Evolutionary conservation across 768 basidiomycete species (phyloP).

Genomic region (Royoungia palumana): DNA sequence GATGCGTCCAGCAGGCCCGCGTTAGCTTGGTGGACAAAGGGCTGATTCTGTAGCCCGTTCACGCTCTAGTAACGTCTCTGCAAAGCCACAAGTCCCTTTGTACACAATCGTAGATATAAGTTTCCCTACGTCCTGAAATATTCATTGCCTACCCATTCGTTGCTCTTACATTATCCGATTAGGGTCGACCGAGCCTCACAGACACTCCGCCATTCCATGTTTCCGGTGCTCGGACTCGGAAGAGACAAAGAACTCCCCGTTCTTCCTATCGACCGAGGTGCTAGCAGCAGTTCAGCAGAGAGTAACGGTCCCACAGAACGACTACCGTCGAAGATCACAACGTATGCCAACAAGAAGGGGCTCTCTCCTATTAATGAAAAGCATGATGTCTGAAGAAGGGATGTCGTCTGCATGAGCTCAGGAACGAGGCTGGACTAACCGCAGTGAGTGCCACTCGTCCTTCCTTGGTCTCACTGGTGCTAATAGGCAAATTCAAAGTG

Average conservation of each 20-base stretch:
- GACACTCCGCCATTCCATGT: conserved; percentile 3
- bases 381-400: conserved; percentile 16
- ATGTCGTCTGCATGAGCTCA: conserved; percentile 19
- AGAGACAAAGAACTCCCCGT: conserved; percentile 22
- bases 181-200: no score
- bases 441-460: conserved; percentile 13
- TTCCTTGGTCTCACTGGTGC: not conserved
- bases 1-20: no score
- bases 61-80: no score
- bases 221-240: not conserved
- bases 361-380: conserved; percentile 18
- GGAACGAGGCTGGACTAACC: conserved; percentile 25
- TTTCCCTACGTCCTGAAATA: no score
- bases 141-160: no score
- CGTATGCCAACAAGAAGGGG: not conserved
- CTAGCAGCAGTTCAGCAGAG: not conserved
- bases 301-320: not conserved
- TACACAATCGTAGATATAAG: no score
- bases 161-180: no score
- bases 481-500: conserved; percentile 15
- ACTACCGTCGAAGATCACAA: not conserved
- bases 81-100: no score
- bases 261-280: conserved; percentile 13
- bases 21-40: no score
- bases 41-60: no score